Base-by-base conservation (phyloP, 2,329 filamentous ascomycete species). In the Cladophialophora psammophila region DNA sequence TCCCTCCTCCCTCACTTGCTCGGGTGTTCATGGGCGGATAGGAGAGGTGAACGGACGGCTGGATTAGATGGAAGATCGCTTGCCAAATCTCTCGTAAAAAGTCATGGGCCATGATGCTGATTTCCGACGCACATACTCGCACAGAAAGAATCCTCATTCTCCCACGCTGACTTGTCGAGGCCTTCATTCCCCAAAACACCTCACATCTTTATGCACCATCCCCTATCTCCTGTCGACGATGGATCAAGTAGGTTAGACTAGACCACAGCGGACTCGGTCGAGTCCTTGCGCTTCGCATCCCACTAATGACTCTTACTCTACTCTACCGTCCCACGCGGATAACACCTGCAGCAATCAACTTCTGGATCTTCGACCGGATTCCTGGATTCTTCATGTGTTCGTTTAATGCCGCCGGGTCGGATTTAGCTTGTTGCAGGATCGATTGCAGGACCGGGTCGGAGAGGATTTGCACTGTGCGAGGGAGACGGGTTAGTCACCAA, bases 381-480 rank as follows among this genome's bases (percentile, higher is more conserved):
- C 85, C 86, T 0, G 93, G 87, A 83, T 98, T 99, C 84, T 90
- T 92, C 92, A 99, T 97, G 81, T 99, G 96, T 80, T 99, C 94
- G 78, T 96, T 91, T 70, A 99, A 87, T 54, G 95, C 95, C 57
- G 91, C 91, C 18, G 95, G 95, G 76, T 99, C 92, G 63, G 88
- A 89, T 85, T 98, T 96, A 54, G 95, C 95, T 82, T 99, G 95
- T 79, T 98, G 94, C 64, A 98, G 87, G 73, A 97, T 97, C 72
- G 91, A 91, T 82, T 99, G 93, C 94, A 99, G 98, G 77, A 99
- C 90, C 15, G 95, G 95, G 77, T 99, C 95, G 79, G 94, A 90
- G 81, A 98, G 91, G 56, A 72, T 71, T 68, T 68, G 34, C 71
- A 72, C 69, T 71, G 52, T 31, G 53, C 31, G 12, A 45, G 9